Evolutionary conservation across 2,329 filamentous ascomycete species (phyloP).

Genomic region (Alternaria arbusti): DNA sequence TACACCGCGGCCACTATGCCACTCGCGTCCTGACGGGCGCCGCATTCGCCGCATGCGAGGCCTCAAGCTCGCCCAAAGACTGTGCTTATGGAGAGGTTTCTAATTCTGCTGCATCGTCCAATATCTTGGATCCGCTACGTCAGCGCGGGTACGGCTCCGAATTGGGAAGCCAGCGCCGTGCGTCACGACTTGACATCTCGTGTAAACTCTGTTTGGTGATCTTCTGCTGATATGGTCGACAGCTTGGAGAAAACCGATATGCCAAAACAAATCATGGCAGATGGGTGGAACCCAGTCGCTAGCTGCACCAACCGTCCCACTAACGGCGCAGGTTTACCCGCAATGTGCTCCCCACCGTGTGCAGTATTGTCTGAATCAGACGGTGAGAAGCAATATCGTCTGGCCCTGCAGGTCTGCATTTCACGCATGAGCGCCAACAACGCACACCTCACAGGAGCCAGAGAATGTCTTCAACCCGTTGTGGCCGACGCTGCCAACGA

Average conservation of each 20-base stretch:
- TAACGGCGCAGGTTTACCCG: constrained; percentile 10
- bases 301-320: constrained; percentile 9
- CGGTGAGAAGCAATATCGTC: constrained; percentile 27
- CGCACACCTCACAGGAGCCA: neutral
- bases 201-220: neutral
- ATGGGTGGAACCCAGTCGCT: neutral
- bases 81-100: constrained; percentile 9
- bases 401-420: constrained; percentile 2
- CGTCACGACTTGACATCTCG: constrained; percentile 18
- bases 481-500: constrained; percentile 10
- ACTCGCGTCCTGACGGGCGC: constrained; percentile 17
- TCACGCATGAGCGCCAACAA: neutral
- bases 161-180: constrained; percentile 14
- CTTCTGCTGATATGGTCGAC: neutral
- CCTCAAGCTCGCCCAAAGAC: neutral
- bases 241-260: neutral
- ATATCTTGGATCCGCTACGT: constrained; percentile 22
- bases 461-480: neutral
- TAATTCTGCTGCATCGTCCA: constrained; percentile 25
- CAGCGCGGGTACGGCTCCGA: constrained; percentile 19
- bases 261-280: neutral
- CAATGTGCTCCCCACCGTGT: constrained; percentile 7
- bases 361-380: constrained; percentile 24
- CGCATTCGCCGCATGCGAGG: constrained; percentile 14
- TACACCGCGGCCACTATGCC: constrained; percentile 19